Evolutionary conservation across 2,329 filamentous ascomycete species (phyloP).

Genomic region (Macrophomina tecta): DNA sequence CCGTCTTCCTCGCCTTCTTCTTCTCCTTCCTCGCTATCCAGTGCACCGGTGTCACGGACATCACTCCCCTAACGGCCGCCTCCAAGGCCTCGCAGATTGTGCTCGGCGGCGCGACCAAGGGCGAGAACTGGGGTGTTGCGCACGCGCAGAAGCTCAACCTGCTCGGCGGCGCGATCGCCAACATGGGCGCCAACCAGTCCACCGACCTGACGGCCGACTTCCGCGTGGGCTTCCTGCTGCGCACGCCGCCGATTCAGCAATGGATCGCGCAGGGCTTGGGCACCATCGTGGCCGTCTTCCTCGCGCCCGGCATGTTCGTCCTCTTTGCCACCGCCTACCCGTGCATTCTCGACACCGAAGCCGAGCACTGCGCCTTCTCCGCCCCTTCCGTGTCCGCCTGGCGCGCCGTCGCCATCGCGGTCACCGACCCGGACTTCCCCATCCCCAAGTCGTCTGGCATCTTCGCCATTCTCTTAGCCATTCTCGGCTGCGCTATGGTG

Average conservation of each 20-base stretch:
- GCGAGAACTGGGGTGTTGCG: conserved; percentile 55
- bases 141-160: conserved; percentile 70
- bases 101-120: conserved; percentile 68
- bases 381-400: conserved; percentile 70
- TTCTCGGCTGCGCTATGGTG: conserved; percentile 59
- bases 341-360: conserved; percentile 63
- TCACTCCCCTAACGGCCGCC: conserved; percentile 69
- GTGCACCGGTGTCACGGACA: conserved; percentile 64
- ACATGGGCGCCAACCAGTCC: conserved; percentile 48
- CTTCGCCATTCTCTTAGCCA: conserved; percentile 63
- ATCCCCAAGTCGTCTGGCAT: conserved; percentile 63
- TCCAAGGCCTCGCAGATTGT: conserved; percentile 73
- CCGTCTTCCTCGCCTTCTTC: conserved; percentile 63
- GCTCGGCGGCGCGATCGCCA: conserved; percentile 61
- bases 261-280: conserved; percentile 70
- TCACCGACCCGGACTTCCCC: conserved; percentile 62
- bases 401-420: conserved; percentile 68
- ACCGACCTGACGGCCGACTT: conserved; percentile 58
- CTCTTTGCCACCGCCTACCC: conserved; percentile 73
- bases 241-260: conserved; percentile 68
- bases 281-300: conserved; percentile 68
- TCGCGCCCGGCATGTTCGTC: conserved; percentile 71
- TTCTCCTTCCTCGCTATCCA: conserved; percentile 68
- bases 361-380: conserved; percentile 62
- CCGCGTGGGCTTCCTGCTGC: conserved; percentile 70